Evolutionary conservation across 2,329 filamentous ascomycete species (phyloP).

Genomic region (Helotiales sp.): DNA sequence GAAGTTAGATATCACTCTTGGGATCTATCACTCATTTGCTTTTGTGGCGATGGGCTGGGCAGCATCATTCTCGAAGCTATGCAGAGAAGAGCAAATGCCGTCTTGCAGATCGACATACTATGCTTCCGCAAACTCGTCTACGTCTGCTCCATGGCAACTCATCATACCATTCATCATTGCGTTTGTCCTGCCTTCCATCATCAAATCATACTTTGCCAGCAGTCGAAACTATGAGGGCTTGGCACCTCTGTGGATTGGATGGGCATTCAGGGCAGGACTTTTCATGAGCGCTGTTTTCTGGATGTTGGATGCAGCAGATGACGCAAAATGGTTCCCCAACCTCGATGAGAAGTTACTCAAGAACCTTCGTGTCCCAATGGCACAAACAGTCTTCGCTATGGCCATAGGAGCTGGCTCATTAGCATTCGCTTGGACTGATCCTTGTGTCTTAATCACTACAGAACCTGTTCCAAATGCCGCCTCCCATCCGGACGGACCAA

Average conservation of each 20-base stretch:
- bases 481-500: slow-evolving; percentile 34
- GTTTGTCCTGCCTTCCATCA: slow-evolving; percentile 68
- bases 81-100: slow-evolving; percentile 97
- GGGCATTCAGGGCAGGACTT: slow-evolving; percentile 74
- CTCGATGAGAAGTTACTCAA: slow-evolving; percentile 65
- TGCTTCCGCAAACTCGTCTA: slow-evolving; percentile 85
- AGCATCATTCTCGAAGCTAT: slow-evolving; percentile 86
- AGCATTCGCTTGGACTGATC: slow-evolving; percentile 83
- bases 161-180: slow-evolving; percentile 75
- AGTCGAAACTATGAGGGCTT: slow-evolving; percentile 87
- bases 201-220: slow-evolving; percentile 78
- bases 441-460: slow-evolving; percentile 72
- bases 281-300: slow-evolving; percentile 80
- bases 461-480: slow-evolving; percentile 28
- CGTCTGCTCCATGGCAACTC: slow-evolving; percentile 88
- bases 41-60: slow-evolving; percentile 79
- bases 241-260: slow-evolving; percentile 80
- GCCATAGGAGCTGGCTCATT: slow-evolving; percentile 81
- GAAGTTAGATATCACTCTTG: slow-evolving; percentile 68
- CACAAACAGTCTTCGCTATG: slow-evolving; percentile 77
- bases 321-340: slow-evolving; percentile 72
- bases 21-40: slow-evolving; percentile 79
- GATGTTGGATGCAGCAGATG: slow-evolving; percentile 86
- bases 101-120: slow-evolving; percentile 96
- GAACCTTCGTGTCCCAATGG: slow-evolving; percentile 71